These are phyloP conservation scores for Barbatosphaeria neglecta DNA, from an alignment of 495 filamentous ascomycete genomes.

Conservation along the genomic window DNA sequence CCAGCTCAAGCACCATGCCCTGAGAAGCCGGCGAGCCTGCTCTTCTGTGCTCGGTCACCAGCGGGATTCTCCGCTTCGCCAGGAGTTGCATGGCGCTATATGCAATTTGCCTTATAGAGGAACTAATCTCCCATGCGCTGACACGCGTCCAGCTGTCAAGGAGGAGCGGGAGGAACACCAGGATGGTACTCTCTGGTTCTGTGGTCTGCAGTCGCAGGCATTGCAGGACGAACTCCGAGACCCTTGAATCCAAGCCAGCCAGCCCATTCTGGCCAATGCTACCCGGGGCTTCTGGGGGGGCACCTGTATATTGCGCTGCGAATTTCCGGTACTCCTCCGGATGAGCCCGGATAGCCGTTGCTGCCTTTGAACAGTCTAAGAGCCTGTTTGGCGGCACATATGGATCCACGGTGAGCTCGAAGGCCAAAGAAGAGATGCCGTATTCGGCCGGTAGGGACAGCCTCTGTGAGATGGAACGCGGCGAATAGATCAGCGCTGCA, in stretches of 20 bases:
- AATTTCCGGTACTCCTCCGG: slow-evolving; percentile 28
- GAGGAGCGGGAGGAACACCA: slow-evolving; percentile 48
- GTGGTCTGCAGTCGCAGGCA: slow-evolving; percentile 5
- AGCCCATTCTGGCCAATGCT: neutral
- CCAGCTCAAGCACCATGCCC: slow-evolving; percentile 6
- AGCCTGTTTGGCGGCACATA: slow-evolving; percentile 19
- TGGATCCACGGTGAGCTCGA: slow-evolving; percentile 24
- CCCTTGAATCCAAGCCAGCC: slow-evolving; percentile 29
- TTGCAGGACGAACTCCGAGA: slow-evolving; percentile 36
- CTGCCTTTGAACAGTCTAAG: slow-evolving; percentile 10
- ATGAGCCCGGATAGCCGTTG: slow-evolving; percentile 5
- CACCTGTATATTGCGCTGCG: slow-evolving; percentile 27
- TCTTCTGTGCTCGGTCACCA: slow-evolving; percentile 18
- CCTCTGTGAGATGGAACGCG: slow-evolving; percentile 20
- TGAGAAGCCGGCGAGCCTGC: slow-evolving; percentile 11
- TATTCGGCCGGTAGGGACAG: slow-evolving; percentile 15
- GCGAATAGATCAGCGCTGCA: slow-evolving; percentile 25
- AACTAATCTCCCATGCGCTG: slow-evolving; percentile 54
- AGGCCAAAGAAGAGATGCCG: slow-evolving; percentile 21
- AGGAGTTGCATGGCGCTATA: slow-evolving; percentile 45
- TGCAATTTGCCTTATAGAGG: slow-evolving; percentile 38
- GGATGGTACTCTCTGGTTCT: slow-evolving; percentile 1
- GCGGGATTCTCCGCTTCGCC: slow-evolving; percentile 1
- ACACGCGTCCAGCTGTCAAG: slow-evolving; percentile 45
- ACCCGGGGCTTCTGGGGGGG: neutral